These are phyloP conservation scores for Mortierella claussenii DNA, from an alignment of 192 early-diverging fungal genomes.

Conservation along the genomic window DNA sequence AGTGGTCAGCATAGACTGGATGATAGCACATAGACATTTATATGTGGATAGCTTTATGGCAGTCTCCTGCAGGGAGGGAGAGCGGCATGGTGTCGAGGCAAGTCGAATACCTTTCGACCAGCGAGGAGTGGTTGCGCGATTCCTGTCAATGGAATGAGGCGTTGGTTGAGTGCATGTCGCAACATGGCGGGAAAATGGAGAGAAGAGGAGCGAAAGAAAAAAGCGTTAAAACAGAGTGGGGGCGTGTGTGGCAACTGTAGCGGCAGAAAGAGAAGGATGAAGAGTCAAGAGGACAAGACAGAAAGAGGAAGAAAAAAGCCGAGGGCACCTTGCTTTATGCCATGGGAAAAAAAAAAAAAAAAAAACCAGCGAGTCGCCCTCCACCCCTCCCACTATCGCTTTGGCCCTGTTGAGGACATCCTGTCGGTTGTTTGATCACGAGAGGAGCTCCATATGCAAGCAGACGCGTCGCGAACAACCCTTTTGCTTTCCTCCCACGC, in stretches of 20 bases:
- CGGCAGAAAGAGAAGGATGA: not conserved
- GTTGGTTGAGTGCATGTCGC: constrained; percentile 17
- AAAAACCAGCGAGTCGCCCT: too few relatives aligned
- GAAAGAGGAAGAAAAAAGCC: constrained; percentile 1
- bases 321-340: not conserved
- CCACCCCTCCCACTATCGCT: not conserved
- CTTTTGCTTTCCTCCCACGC: too few relatives aligned
- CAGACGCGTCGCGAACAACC: too few relatives aligned
- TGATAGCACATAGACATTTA: too few relatives aligned
- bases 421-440: too few relatives aligned
- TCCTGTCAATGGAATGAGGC: constrained; percentile 16
- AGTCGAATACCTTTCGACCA: constrained; percentile 21
- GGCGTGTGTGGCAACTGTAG: not conserved
- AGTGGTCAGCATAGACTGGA: too few relatives aligned
- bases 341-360: not conserved
- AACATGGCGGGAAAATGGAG: constrained; percentile 3
- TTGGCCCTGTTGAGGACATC: too few relatives aligned
- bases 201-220: not conserved
- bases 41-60: too few relatives aligned
- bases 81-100: too few relatives aligned
- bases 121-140: constrained; percentile 10
- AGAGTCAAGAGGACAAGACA: not conserved
- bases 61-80: too few relatives aligned
- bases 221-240: not conserved
- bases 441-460: too few relatives aligned